phyloP scores from a whole-genome alignment of 2,329 filamentous ascomycete species.

The Fusarium pseudoanthophilum region DNA sequence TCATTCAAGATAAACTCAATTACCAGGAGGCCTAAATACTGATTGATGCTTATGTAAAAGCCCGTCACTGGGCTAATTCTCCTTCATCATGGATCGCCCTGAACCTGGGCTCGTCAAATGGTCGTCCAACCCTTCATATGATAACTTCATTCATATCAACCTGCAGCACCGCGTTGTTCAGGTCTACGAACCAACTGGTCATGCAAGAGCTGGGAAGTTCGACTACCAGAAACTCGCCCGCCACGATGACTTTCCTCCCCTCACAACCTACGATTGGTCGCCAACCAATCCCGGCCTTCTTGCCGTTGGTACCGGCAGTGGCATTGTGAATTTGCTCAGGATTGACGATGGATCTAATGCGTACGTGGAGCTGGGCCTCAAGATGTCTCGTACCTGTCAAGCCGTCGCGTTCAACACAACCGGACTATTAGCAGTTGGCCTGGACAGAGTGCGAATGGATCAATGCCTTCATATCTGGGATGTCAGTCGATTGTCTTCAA shows the following conservation, averaged over 20 bases:
- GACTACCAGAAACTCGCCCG: conserved; percentile 67
- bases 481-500: conserved; percentile 68
- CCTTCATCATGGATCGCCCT: conserved; percentile 63
- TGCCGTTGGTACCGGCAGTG: conserved; percentile 78
- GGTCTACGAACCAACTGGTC: conserved; percentile 70
- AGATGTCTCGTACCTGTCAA: conserved; percentile 81
- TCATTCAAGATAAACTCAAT: neutral
- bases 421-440: conserved; percentile 78
- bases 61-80: neutral
- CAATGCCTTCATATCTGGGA: conserved; percentile 87
- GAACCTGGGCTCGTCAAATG: conserved; percentile 73
- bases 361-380: conserved; percentile 74
- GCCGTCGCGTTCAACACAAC: conserved; percentile 81
- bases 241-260: conserved; percentile 70
- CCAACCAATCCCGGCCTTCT: conserved; percentile 72
- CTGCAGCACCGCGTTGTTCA: conserved; percentile 71
- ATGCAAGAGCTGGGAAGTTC: conserved; percentile 66
- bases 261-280: conserved; percentile 76
- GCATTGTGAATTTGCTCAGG: conserved; percentile 78
- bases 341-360: conserved; percentile 77
- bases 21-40: neutral
- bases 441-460: conserved; percentile 85
- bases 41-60: neutral
- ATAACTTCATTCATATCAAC: conserved; percentile 74
- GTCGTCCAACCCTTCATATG: conserved; percentile 68